These are phyloP conservation scores for Aurifilum marmelostoma DNA, from an alignment of 2,329 filamentous ascomycete genomes.

Conservation along the genomic window DNA sequence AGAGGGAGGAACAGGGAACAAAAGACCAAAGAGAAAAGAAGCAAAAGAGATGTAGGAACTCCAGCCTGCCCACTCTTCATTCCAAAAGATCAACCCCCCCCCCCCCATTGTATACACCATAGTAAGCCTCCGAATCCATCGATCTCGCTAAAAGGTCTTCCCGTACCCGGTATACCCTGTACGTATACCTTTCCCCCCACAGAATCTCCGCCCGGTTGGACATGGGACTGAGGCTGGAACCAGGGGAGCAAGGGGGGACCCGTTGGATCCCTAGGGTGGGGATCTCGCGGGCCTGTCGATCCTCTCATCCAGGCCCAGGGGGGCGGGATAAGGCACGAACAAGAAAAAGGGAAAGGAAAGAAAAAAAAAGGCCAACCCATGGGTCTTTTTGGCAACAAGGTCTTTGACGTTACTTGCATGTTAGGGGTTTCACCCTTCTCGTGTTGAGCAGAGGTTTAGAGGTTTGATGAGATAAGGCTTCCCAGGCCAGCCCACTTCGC, in stretches of 20 bases:
- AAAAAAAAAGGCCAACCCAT: too few species aligned
- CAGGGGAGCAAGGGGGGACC: constrained; percentile 2
- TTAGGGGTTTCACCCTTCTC: constrained; percentile 5
- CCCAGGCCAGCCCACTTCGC: not conserved
- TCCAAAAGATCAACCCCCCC: not conserved
- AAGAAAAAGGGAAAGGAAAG: not conserved
- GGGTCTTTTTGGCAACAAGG: not conserved
- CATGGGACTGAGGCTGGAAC: constrained; percentile 7
- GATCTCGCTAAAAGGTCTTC: constrained; percentile 13
- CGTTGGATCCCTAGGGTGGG: not conserved
- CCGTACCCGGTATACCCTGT: not conserved
- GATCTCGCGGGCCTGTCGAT: constrained; percentile 7
- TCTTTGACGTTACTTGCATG: not conserved
- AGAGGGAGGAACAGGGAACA: too few species aligned
- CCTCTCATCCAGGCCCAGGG: not conserved
- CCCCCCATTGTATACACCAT: too few species aligned
- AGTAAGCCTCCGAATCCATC: constrained; percentile 10
- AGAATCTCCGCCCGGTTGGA: constrained; percentile 9
- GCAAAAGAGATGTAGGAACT: not conserved
- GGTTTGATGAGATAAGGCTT: not conserved
- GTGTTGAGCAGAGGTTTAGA: not conserved
- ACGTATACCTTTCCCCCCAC: constrained; percentile 3
- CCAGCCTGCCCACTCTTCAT: not conserved
- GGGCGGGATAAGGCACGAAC: not conserved
- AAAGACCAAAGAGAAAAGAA: not conserved